Base-by-base conservation (phyloP, 192 early-diverging fungal genomes). In the Backusella australiensis region DNA sequence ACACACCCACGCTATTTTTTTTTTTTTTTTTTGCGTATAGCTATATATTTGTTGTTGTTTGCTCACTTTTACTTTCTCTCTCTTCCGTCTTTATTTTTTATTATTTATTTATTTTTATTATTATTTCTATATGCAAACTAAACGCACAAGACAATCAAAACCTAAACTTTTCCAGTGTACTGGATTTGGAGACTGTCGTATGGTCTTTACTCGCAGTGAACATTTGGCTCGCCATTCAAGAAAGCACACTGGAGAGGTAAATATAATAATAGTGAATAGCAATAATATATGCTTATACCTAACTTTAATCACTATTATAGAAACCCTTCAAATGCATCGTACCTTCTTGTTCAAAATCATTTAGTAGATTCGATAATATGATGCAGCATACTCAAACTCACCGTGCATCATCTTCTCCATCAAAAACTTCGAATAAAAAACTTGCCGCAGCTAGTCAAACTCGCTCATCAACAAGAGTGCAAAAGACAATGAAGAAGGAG, bases 281-380 rank as follows among this genome's bases (percentile, higher is more conserved):
- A 11, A 19, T 21, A 66, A 52, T 56, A 6, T 35, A 53, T 74
- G 15, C 72, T 32, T 32, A 1, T 17, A 39, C 19, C 7, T 15
- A 42, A 53, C 42, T 52, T 44, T 15, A 17, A 23, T 56, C 8
- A 66, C 29, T 9, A 69, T 32, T 32, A 23, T 82, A 93, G 85
- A 89, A 93, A 88, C 92, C 92, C 0, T 93, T 92, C 81, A 83
- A 88, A 72, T 93, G 92, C 42, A 83, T 93, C 12, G 86, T 91
- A 14, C 85, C 90, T 44, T 85, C 81, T 15, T 93, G 92, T 74
- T 80, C 83, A 69, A 85, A 90, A 41, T 84, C 86, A 78, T 93
- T 93, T 67, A 91, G 89, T 82, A 86, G 92, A 23, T 93, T 92
- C 72, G 92, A 93, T 75, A 93, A 93, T 72, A 93, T 93, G 92